A percentile compares a stretch with the other conserved stretches of the same genome.
phyloP scores from a whole-genome alignment of 73 alveolate genomes.

The Urostyla sp. region DNA sequence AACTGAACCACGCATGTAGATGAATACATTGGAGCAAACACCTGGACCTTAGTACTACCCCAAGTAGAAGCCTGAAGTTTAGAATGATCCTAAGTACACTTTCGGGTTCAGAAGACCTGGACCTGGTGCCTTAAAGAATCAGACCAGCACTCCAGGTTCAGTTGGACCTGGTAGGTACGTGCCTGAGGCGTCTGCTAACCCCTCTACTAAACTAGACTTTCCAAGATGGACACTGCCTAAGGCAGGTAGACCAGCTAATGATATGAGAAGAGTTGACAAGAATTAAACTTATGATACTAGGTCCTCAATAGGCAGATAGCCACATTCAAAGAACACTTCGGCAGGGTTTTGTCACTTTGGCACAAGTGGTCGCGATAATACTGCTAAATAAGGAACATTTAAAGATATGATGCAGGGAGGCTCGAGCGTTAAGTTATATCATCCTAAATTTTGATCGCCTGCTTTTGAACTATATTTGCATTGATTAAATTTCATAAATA shows the following conservation, averaged over 20 bases:
- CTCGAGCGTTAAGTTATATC: constrained; percentile 71
- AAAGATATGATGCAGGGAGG: constrained; percentile 79
- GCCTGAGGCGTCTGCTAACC: constrained; percentile 76
- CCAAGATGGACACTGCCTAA: constrained; percentile 86
- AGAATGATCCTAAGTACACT: constrained; percentile 70
- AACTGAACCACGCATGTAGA: constrained; percentile 73
- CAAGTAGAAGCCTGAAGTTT: constrained; percentile 69
- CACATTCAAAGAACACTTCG: constrained; percentile 73
- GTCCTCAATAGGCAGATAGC: constrained; percentile 70
- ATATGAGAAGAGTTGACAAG: constrained; percentile 61
- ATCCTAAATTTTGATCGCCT: constrained; percentile 70
- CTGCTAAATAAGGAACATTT: constrained; percentile 69
- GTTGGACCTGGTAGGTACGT: constrained; percentile 90
- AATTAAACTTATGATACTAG: constrained; percentile 82
- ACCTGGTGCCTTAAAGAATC: constrained; percentile 73
- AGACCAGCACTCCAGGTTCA: constrained; percentile 77
- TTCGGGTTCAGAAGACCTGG: constrained; percentile 86
- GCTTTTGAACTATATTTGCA: neutral
- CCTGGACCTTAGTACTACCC: constrained; percentile 91
- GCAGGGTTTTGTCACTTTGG: constrained; percentile 78
- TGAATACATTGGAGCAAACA: constrained; percentile 70
- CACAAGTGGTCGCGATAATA: constrained; percentile 69
- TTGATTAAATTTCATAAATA: neutral
- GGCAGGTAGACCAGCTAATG: constrained; percentile 78
- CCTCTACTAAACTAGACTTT: constrained; percentile 66